Conservation (phyloP, 2,329 filamentous ascomycete genomes). For the Corinectria fuckeliana region DNA sequence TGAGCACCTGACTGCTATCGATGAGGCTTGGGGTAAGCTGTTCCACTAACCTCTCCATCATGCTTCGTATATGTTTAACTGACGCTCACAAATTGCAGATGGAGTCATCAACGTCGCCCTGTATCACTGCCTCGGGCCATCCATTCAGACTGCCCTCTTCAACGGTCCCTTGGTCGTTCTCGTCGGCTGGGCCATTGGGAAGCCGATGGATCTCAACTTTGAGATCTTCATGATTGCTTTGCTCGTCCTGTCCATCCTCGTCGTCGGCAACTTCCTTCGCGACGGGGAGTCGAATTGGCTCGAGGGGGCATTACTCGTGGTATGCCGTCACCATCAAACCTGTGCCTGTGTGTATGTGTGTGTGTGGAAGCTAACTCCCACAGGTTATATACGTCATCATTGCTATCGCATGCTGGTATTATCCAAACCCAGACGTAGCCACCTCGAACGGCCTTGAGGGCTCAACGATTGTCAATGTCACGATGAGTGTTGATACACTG, state of each 20-base stretch:
- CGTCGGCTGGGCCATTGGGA: slow-evolving; percentile 71
- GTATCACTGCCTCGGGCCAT: slow-evolving; percentile 75
- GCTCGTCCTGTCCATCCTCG: slow-evolving; percentile 75
- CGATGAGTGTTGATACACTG: slow-evolving; percentile 40
- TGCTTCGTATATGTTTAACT: neutral
- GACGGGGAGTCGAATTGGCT: slow-evolving; percentile 80
- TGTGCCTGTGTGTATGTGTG: rapidly evolving
- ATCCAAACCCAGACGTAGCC: slow-evolving; percentile 50
- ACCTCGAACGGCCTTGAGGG: slow-evolving; percentile 42
- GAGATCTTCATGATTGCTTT: slow-evolving; percentile 78
- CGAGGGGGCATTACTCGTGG: slow-evolving; percentile 73
- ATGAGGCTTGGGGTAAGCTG: slow-evolving; percentile 65
- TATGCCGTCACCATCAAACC: slow-evolving; percentile 36
- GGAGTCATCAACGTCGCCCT: slow-evolving; percentile 73
- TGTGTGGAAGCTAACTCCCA: neutral
- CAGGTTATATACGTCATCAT: slow-evolving; percentile 52
- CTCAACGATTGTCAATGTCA: slow-evolving; percentile 36
- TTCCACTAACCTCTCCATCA: rapidly evolving
- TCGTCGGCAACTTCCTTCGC: slow-evolving; percentile 76
- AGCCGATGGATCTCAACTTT: slow-evolving; percentile 74
- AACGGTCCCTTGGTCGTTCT: slow-evolving; percentile 76
- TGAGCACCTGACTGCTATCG: slow-evolving; percentile 72
- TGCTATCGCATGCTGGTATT: slow-evolving; percentile 53
- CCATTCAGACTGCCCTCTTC: slow-evolving; percentile 77
- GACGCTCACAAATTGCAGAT: slow-evolving; percentile 42